These are phyloP conservation scores for Brassica cretica DNA, from an alignment of 345 rosid species.

Conservation along the genomic window DNA sequence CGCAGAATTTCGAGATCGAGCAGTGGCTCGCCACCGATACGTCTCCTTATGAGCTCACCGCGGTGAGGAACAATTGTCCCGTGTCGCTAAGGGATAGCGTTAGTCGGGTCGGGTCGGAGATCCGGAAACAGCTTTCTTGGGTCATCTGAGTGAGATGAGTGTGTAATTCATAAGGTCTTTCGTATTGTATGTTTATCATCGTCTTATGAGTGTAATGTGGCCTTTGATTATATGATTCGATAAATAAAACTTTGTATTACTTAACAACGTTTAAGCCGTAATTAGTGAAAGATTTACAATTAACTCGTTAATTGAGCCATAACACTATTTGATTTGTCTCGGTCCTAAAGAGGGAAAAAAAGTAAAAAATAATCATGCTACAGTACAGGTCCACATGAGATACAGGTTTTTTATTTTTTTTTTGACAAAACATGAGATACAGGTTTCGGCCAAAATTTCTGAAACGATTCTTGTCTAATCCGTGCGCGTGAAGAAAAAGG, in stretches of 20 bases:
- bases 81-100: slow-evolving; percentile 7
- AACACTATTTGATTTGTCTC: background rate
- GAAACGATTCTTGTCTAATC: too few relatives aligned
- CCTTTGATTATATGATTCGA: slow-evolving; percentile 14
- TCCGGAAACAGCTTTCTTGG: slow-evolving; percentile 36
- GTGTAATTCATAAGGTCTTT: background rate
- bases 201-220: slow-evolving; percentile 21
- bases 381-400: too few relatives aligned
- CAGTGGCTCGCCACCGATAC: slow-evolving; percentile 84
- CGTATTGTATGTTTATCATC: slow-evolving; percentile 3
- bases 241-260: slow-evolving; percentile 5
- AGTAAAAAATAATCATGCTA: too few relatives aligned
- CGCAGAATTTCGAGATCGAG: slow-evolving; percentile 65
- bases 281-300: background rate
- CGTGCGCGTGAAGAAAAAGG: too few relatives aligned
- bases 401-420: too few relatives aligned
- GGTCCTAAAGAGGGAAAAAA: too few relatives aligned
- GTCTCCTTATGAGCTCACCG: slow-evolving; percentile 64
- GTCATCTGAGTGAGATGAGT: slow-evolving; percentile 16
- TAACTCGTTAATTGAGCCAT: background rate
- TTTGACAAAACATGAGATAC: too few relatives aligned
- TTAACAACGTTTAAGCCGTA: background rate
- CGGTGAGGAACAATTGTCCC: slow-evolving; percentile 54
- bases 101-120: slow-evolving; percentile 32
- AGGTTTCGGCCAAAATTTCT: too few relatives aligned